Percentiles rank a stretch among this genome's conserved stretches.
Evolutionary conservation across 176 grass and related monocot genomes (phyloP).

Genomic region (Phoenix roebelenii): DNA sequence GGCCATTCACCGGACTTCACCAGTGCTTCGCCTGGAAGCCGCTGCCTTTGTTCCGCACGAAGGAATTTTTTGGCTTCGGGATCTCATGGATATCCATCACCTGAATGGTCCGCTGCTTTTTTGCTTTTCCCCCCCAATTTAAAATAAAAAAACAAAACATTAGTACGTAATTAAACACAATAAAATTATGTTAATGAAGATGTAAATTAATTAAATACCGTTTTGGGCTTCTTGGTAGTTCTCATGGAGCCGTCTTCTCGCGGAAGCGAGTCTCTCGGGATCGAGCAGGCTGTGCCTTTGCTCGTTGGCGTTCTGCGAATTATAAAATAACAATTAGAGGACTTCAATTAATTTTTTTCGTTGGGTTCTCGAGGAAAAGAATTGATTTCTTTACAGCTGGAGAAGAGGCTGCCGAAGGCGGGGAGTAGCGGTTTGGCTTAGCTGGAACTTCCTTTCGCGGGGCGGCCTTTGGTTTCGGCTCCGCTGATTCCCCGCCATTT

Average conservation of each 20-base stretch:
- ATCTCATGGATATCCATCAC: slow-evolving; percentile 78
- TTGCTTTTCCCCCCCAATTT: slow-evolving; percentile 24
- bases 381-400: slow-evolving; percentile 18
- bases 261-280: slow-evolving; percentile 42
- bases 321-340: too few relatives aligned
- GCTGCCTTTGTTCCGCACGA: slow-evolving; percentile 35
- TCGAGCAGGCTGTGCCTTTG: slow-evolving; percentile 33
- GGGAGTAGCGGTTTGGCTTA: slow-evolving; percentile 20
- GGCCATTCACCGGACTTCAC: slow-evolving; percentile 13
- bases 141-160: neutral
- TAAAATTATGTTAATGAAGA: too few relatives aligned
- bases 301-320: slow-evolving; percentile 29
- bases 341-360: too few relatives aligned
- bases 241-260: slow-evolving; percentile 71
- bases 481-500: slow-evolving; percentile 11
- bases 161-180: too few relatives aligned
- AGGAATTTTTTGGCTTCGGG: slow-evolving; percentile 50
- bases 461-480: slow-evolving; percentile 8
- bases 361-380: too few relatives aligned
- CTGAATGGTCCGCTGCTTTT: slow-evolving; percentile 74
- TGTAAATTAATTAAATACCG: slow-evolving; percentile 14
- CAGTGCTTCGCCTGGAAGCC: slow-evolving; percentile 36
- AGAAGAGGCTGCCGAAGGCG: slow-evolving; percentile 27
- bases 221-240: slow-evolving; percentile 83
- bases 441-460: slow-evolving; percentile 8